Evolutionary conservation across 2,329 filamentous ascomycete species (phyloP).

Genomic region (Rosellinia necatrix): DNA sequence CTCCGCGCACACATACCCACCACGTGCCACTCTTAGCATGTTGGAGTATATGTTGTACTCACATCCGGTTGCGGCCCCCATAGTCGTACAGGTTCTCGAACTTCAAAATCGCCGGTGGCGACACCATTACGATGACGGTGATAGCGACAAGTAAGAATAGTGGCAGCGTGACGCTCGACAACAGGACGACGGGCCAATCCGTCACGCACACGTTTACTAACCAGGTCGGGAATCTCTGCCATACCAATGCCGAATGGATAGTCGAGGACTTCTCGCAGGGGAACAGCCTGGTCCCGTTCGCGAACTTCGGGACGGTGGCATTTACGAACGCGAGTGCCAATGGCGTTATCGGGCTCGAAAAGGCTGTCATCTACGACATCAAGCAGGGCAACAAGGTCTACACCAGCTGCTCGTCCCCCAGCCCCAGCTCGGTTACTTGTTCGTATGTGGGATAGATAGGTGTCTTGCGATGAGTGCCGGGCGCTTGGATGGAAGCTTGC

Average conservation of each 20-base stretch:
- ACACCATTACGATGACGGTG: slow-evolving; percentile 37
- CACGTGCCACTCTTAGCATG: background rate
- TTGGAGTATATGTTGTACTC: background rate
- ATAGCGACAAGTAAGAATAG: slow-evolving; percentile 22
- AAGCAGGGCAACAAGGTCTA: slow-evolving; percentile 47
- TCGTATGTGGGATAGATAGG: slow-evolving; percentile 28
- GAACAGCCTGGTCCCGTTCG: slow-evolving; percentile 48
- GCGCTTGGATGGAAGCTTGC: background rate
- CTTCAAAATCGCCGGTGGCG: slow-evolving; percentile 45
- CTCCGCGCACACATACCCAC: background rate
- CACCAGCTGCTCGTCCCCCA: slow-evolving; percentile 38
- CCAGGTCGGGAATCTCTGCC: slow-evolving; percentile 50
- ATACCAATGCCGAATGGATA: slow-evolving; percentile 66
- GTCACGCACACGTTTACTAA: slow-evolving; percentile 56
- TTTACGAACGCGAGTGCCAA: slow-evolving; percentile 48
- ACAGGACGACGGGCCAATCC: slow-evolving; percentile 54
- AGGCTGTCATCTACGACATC: slow-evolving; percentile 51
- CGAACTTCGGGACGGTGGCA: slow-evolving; percentile 50
- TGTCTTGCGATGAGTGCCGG: background rate
- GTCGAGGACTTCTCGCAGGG: slow-evolving; percentile 58
- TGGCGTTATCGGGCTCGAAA: slow-evolving; percentile 42
- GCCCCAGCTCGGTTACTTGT: slow-evolving; percentile 35
- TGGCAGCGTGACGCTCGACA: slow-evolving; percentile 38
- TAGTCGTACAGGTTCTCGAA: slow-evolving; percentile 53
- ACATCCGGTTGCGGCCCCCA: background rate